A percentile compares a stretch with the other conserved stretches of the same genome.
These are phyloP conservation scores for Patellaria atrata DNA, from an alignment of 495 filamentous ascomycete genomes.

Conservation along the genomic window DNA sequence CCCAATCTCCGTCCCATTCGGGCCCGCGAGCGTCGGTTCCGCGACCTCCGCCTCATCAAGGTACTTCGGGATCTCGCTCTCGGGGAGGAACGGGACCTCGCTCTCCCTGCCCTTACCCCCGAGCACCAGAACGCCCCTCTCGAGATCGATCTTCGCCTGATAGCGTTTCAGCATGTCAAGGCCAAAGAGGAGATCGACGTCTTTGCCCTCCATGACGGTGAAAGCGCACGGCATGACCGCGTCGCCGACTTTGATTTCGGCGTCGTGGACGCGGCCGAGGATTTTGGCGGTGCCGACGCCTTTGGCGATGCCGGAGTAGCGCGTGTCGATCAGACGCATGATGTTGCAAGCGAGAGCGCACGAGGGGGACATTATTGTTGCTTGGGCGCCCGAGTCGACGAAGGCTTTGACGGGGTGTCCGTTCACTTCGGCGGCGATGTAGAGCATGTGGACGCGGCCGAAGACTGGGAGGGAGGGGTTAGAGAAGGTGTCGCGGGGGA, in stretches of 20 bases:
- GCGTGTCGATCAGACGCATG: conserved; percentile 88
- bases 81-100: conserved; percentile 81
- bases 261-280: conserved; percentile 85
- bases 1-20: conserved; percentile 73
- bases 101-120: too few relatives aligned
- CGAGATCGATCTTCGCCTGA: conserved; percentile 82
- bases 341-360: conserved; percentile 88
- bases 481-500: too few relatives aligned
- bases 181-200: conserved; percentile 86
- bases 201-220: conserved; percentile 99
- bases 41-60: conserved; percentile 54
- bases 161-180: conserved; percentile 93
- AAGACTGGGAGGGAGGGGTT: conserved; percentile 58
- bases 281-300: conserved; percentile 92
- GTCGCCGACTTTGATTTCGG: conserved; percentile 81
- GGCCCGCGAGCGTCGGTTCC: conserved; percentile 76
- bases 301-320: conserved; percentile 79
- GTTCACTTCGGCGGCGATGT: conserved; percentile 93
- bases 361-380: conserved; percentile 94
- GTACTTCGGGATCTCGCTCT: conserved; percentile 80
- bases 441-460: conserved; percentile 85
- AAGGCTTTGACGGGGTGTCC: conserved; percentile 84
- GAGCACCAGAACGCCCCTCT: conserved; percentile 65
- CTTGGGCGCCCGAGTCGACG: conserved; percentile 94
- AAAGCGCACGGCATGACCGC: conserved; percentile 86